Evolutionary conservation across 2,329 filamentous ascomycete genomes (phyloP).

Genomic region (Curvularia hawaiiensis): DNA sequence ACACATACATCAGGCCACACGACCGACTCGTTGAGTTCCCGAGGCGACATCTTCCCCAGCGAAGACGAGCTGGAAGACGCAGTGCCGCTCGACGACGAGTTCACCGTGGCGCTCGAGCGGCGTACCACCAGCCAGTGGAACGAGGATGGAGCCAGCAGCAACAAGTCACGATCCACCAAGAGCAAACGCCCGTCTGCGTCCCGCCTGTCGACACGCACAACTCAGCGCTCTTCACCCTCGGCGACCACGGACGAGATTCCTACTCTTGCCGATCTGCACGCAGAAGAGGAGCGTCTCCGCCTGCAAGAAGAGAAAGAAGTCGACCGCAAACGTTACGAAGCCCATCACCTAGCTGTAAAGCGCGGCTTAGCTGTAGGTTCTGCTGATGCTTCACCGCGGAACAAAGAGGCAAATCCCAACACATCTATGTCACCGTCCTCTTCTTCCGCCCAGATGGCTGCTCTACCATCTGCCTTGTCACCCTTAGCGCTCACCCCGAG

Average conservation of each 20-base stretch:
- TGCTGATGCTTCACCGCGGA: background rate
- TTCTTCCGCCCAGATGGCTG: slow-evolving; percentile 12
- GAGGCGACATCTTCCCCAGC: slow-evolving; percentile 89
- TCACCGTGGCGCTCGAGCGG: slow-evolving; percentile 80
- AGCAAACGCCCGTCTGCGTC: slow-evolving; percentile 54
- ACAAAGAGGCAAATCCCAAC: background rate
- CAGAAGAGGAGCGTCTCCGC: slow-evolving; percentile 61
- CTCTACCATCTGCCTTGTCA: slow-evolving; percentile 19
- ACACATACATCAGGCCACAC: slow-evolving; percentile 82
- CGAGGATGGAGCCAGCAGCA: slow-evolving; percentile 75
- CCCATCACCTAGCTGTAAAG: slow-evolving; percentile 59
- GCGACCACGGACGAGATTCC: slow-evolving; percentile 46
- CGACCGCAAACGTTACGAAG: slow-evolving; percentile 59
- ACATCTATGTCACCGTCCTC: slow-evolving; percentile 21
- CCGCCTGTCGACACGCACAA: slow-evolving; percentile 52
- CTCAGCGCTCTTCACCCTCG: slow-evolving; percentile 28
- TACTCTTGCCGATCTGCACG: slow-evolving; percentile 60
- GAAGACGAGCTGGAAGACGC: slow-evolving; percentile 88
- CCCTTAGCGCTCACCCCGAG: slow-evolving; percentile 25
- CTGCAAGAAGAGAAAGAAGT: slow-evolving; percentile 63
- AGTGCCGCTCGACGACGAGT: slow-evolving; percentile 89
- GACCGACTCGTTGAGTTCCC: slow-evolving; percentile 82
- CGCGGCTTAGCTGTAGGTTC: slow-evolving; percentile 53
- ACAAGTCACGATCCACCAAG: slow-evolving; percentile 57
- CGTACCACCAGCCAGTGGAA: slow-evolving; percentile 62